These are phyloP conservation scores for Sporothrix pallida DNA, from an alignment of 2,329 filamentous ascomycete genomes.

Conservation along the genomic window DNA sequence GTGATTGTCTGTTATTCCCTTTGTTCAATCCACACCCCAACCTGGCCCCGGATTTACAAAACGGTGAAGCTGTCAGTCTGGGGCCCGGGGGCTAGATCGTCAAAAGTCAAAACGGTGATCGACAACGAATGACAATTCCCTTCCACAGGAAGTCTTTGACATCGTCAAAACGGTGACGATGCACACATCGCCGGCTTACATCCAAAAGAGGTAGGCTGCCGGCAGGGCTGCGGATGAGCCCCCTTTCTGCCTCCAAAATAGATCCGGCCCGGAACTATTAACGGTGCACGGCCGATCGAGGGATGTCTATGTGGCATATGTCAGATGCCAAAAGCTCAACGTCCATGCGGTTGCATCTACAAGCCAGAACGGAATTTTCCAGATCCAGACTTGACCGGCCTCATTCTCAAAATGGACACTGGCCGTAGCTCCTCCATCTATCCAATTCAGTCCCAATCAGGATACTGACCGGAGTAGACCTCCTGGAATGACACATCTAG, in stretches of 20 bases:
- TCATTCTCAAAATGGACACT: background rate
- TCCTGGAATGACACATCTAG: no score
- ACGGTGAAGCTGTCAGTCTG: background rate
- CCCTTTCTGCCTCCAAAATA: background rate
- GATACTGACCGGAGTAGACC: background rate
- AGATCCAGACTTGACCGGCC: background rate
- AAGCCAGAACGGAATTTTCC: background rate
- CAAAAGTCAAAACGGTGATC: background rate
- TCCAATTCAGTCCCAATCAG: background rate
- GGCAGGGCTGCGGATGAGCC: background rate
- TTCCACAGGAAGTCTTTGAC: background rate
- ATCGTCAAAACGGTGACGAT: background rate
- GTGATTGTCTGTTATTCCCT: background rate
- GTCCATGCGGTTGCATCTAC: no score
- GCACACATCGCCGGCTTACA: background rate
- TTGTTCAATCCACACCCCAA: background rate
- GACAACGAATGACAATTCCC: background rate
- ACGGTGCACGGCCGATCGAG: constrained; percentile 10
- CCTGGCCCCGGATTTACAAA: background rate
- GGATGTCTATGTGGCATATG: background rate
- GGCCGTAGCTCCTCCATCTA: background rate
- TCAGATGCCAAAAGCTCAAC: no score
- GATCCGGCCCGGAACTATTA: background rate
- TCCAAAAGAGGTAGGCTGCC: background rate
- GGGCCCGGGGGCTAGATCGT: background rate